Conservation (phyloP, 2,329 filamentous ascomycete genomes). For the Penicillium sp. region DNA sequence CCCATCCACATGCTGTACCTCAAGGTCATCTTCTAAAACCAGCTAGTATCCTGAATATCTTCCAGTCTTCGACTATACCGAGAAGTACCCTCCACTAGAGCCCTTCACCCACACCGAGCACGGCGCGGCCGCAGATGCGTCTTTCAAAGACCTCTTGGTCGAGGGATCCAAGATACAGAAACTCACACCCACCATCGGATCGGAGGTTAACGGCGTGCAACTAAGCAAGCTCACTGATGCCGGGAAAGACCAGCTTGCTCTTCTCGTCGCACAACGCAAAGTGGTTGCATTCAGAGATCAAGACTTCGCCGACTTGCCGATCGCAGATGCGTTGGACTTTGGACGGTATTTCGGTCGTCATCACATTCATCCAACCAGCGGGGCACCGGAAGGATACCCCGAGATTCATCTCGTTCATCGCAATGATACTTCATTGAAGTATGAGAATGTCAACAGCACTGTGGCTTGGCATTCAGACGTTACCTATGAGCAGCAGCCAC, state of each 20-base stretch:
- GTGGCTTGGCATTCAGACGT: constrained; percentile 87
- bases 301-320: constrained; percentile 67
- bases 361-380: constrained; percentile 75
- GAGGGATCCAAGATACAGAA: constrained; percentile 26
- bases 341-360: constrained; percentile 74
- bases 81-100: constrained; percentile 42
- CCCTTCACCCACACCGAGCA: constrained; percentile 46
- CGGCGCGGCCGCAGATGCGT: constrained; percentile 44
- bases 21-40: not conserved
- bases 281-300: constrained; percentile 52
- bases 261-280: constrained; percentile 37
- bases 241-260: constrained; percentile 36
- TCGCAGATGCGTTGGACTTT: constrained; percentile 66
- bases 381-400: constrained; percentile 68
- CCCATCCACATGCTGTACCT: not conserved
- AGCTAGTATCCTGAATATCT: constrained; percentile 29
- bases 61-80: constrained; percentile 23
- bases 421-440: constrained; percentile 60
- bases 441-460: constrained; percentile 67
- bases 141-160: constrained; percentile 44
- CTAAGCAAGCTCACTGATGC: constrained; percentile 30
- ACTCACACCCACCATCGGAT: constrained; percentile 36
- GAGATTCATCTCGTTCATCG: constrained; percentile 77
- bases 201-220: constrained; percentile 36
- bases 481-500: constrained; percentile 81